phyloP scores from a whole-genome alignment of 768 basidiomycete species.

The Phallus indusiatus region DNA sequence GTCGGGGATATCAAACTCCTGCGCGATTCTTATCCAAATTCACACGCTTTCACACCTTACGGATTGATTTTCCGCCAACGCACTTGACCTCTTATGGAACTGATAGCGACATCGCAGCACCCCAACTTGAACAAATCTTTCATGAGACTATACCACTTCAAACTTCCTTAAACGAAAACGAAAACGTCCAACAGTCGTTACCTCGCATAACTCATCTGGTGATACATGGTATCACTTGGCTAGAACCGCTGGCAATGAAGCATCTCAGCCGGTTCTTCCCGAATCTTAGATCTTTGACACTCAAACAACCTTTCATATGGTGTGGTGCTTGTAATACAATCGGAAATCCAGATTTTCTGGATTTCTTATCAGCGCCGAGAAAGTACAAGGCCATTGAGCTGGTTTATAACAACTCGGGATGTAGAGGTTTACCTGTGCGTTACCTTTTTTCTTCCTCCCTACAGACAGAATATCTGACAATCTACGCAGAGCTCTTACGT shows the following conservation, averaged over 20 bases:
- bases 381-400: neutral
- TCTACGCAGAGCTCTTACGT: neutral
- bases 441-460: neutral
- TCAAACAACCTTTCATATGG: slow-evolving; percentile 3
- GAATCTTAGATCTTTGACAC: neutral
- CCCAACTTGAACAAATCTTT: slow-evolving; percentile 1
- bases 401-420: neutral
- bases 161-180: neutral
- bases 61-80: slow-evolving; percentile 1
- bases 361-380: neutral
- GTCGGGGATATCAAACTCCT: slow-evolving; percentile 1
- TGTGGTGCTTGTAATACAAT: slow-evolving; percentile 6
- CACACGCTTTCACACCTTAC: neutral
- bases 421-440: slow-evolving; percentile 3
- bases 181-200: too few species aligned
- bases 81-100: neutral
- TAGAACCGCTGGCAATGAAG: slow-evolving; percentile 1
- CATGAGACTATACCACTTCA: neutral
- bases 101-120: slow-evolving; percentile 1
- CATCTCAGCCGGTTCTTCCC: neutral
- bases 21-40: neutral
- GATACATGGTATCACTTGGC: slow-evolving; percentile 3
- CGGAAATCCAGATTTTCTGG: neutral
- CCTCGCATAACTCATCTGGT: neutral
- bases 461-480: neutral